phyloP scores from a whole-genome alignment of 768 basidiomycete genomes.

The Gloeophyllum trabeum region DNA sequence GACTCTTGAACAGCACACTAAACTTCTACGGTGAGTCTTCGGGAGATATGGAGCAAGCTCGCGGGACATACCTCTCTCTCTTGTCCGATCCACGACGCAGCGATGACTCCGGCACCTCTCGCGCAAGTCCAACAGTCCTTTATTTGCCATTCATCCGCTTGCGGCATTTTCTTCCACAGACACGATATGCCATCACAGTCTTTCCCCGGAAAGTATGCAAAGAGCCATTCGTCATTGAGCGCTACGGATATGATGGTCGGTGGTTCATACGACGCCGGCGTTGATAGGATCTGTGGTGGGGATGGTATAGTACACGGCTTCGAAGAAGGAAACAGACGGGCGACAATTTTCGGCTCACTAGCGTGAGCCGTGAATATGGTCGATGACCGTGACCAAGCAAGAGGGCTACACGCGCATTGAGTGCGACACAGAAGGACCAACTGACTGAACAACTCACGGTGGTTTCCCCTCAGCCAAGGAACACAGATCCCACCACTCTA shows the following conservation, averaged over 20 bases:
- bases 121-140: slow-evolving; percentile 45
- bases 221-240: slow-evolving; percentile 50
- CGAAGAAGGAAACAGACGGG: slow-evolving; percentile 59
- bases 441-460: slow-evolving; percentile 26
- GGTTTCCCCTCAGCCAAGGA: slow-evolving; percentile 46
- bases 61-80: slow-evolving; percentile 42
- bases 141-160: slow-evolving; percentile 52
- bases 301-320: slow-evolving; percentile 50
- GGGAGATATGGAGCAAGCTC: neutral
- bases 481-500: slow-evolving; percentile 68
- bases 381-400: slow-evolving; percentile 62
- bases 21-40: neutral
- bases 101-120: slow-evolving; percentile 43
- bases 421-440: neutral
- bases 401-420: slow-evolving; percentile 38
- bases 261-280: slow-evolving; percentile 41
- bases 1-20: slow-evolving; percentile 12
- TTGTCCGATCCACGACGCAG: slow-evolving; percentile 48
- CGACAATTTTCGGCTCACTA: slow-evolving; percentile 45
- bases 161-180: slow-evolving; percentile 49
- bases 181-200: slow-evolving; percentile 49
- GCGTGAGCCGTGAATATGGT: slow-evolving; percentile 62
- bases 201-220: slow-evolving; percentile 62
- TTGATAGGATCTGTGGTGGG: slow-evolving; percentile 34
- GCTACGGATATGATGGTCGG: slow-evolving; percentile 52